Conservation (phyloP, 495 filamentous ascomycete genomes). For the Xylaria sp. region DNA sequence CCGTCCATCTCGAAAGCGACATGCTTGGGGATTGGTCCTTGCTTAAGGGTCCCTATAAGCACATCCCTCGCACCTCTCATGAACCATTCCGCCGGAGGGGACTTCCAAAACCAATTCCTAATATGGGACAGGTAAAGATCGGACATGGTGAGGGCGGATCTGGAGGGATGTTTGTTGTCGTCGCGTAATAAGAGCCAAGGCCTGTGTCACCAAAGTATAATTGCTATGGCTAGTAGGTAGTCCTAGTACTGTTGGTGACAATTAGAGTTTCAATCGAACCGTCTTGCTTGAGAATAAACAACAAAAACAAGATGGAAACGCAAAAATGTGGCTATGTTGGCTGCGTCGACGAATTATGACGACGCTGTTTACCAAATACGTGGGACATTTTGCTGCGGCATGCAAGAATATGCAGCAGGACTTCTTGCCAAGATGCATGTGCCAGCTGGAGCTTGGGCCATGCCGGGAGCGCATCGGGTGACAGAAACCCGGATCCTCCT, state of each 20-base stretch:
- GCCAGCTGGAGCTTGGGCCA: constrained; percentile 19
- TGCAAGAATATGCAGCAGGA: constrained; percentile 7
- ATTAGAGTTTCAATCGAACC: background rate
- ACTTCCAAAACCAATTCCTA: constrained; percentile 86
- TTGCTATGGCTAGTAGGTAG: background rate
- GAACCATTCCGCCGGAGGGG: constrained; percentile 87
- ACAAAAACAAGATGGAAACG: background rate
- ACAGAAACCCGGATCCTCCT: background rate
- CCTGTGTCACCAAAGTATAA: background rate
- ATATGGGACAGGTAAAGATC: constrained; percentile 71
- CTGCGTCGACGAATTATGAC: constrained; percentile 10
- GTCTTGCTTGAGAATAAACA: background rate
- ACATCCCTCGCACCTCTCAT: constrained; percentile 75
- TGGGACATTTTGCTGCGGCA: background rate
- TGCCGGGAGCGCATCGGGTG: background rate
- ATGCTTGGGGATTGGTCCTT: constrained; percentile 92
- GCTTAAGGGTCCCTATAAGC: constrained; percentile 83
- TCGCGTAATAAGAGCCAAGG: background rate
- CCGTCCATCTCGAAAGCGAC: constrained; percentile 99
- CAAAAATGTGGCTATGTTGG: constrained; percentile 6
- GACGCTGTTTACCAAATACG: background rate
- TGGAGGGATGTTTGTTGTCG: background rate
- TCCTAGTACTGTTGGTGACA: background rate
- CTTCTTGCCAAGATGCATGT: constrained; percentile 6
- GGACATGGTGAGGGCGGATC: constrained; percentile 46